phyloP scores from a whole-genome alignment of 192 early-diverging fungal genomes.

The Podila minutissima region DNA sequence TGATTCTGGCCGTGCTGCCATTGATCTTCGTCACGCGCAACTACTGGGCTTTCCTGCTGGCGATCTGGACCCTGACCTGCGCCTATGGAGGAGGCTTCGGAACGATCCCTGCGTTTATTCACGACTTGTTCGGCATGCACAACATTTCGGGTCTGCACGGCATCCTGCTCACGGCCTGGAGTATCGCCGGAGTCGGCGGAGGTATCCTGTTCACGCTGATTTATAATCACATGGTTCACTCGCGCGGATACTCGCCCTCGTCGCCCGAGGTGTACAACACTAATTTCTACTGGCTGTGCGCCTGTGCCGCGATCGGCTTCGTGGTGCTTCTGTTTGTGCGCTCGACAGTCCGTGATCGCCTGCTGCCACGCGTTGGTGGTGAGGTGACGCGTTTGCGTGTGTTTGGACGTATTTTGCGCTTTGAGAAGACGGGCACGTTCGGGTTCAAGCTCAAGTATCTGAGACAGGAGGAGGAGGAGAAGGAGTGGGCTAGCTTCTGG shows the following conservation, averaged over 20 bases:
- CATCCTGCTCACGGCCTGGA: constrained; percentile 80
- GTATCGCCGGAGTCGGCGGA: constrained; percentile 72
- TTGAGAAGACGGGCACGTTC: constrained; percentile 47
- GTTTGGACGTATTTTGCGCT: constrained; percentile 70
- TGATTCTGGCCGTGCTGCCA: constrained; percentile 67
- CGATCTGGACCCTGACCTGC: constrained; percentile 68
- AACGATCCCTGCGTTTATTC: constrained; percentile 77
- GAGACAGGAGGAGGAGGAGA: constrained; percentile 41
- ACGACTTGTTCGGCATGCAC: constrained; percentile 79
- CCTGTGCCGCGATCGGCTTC: constrained; percentile 65
- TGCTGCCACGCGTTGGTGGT: constrained; percentile 70
- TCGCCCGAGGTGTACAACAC: constrained; percentile 60
- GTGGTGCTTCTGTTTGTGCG: constrained; percentile 68
- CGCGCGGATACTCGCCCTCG: constrained; percentile 52
- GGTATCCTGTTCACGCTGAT: constrained; percentile 73
- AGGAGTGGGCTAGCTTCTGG: constrained; percentile 50
- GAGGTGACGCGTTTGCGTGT: constrained; percentile 70
- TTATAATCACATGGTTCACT: constrained; percentile 59
- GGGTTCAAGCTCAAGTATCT: constrained; percentile 44
- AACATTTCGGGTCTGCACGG: constrained; percentile 82
- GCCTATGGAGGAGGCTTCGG: constrained; percentile 83
- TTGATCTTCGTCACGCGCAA: constrained; percentile 61
- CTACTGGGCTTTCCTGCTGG: constrained; percentile 68
- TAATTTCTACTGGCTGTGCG: constrained; percentile 81
- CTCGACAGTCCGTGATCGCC: constrained; percentile 72